Evolutionary conservation across 2,329 filamentous ascomycete genomes (phyloP).

Genomic region (Pseudogymnoascus sp.): DNA sequence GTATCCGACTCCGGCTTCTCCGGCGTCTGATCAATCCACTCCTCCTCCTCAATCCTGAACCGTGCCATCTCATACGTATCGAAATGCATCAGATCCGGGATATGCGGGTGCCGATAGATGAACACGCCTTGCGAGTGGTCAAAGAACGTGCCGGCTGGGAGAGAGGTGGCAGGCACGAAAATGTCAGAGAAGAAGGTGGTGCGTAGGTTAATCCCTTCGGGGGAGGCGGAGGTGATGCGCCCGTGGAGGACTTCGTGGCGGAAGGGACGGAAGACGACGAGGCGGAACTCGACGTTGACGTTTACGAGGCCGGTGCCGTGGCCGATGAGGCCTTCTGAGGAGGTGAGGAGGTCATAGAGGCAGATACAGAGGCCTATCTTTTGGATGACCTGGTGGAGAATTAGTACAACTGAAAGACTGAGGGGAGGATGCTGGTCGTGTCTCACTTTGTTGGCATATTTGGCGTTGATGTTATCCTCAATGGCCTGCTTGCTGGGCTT

Average conservation of each 20-base stretch:
- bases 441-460: conserved; percentile 82
- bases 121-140: conserved; percentile 36
- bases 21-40: conserved; percentile 84
- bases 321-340: conserved; percentile 88
- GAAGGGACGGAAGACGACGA: conserved; percentile 92
- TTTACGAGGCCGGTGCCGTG: conserved; percentile 89
- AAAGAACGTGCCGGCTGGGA: conserved; percentile 72
- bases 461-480: conserved; percentile 93
- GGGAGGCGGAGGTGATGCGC: conserved; percentile 66
- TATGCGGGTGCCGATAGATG: conserved; percentile 28
- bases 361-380: conserved; percentile 90
- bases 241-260: conserved; percentile 87
- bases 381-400: conserved; percentile 60
- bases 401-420: not conserved
- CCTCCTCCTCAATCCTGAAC: conserved; percentile 76
- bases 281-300: conserved; percentile 89
- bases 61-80: conserved; percentile 85
- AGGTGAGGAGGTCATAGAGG: conserved; percentile 81
- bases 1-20: conserved; percentile 34
- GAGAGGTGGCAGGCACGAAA: conserved; percentile 63
- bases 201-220: conserved; percentile 66
- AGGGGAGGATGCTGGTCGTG: not conserved
- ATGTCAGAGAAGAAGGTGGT: conserved; percentile 95
- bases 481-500: conserved; percentile 77
- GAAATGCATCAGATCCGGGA: conserved; percentile 70